phyloP scores from a whole-genome alignment of 2,329 filamentous ascomycete species.

The Penicillium sp. region DNA sequence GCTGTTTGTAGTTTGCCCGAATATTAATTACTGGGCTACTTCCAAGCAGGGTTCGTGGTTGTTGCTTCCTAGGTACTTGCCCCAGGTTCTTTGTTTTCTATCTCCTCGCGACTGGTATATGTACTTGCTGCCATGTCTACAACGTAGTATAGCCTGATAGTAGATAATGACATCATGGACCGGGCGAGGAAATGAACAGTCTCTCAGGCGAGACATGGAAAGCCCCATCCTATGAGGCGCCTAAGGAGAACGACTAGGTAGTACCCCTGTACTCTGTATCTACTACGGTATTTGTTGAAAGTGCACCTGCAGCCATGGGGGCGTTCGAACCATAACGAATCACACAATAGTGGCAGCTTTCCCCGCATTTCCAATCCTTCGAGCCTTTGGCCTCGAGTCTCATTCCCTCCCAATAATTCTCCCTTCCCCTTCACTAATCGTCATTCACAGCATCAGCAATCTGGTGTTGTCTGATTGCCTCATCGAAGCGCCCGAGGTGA shows the following conservation, averaged over 20 bases:
- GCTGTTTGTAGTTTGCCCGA: not conserved
- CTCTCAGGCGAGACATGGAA: not conserved
- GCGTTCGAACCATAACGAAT: not conserved
- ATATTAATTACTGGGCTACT: no score
- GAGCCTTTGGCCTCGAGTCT: not conserved
- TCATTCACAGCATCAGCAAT: not conserved
- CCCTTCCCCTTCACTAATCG: not conserved
- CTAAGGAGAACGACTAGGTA: no score
- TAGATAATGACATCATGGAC: not conserved
- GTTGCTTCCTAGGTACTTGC: not conserved
- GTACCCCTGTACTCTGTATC: no score
- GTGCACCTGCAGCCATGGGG: not conserved
- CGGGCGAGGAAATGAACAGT: not conserved
- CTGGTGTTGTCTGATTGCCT: conserved; percentile 1
- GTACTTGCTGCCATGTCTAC: no score
- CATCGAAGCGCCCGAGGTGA: not conserved
- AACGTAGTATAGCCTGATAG: not conserved
- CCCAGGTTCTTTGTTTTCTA: not conserved
- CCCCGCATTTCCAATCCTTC: conserved; percentile 18
- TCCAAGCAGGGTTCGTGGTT: not conserved
- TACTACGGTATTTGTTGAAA: not conserved
- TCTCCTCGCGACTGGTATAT: not conserved
- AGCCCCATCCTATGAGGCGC: not conserved
- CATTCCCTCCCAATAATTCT: not conserved
- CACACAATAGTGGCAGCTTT: conserved; percentile 12